Base-by-base conservation (phyloP, 352 stramenopile genomes). In the Globisporangium canariense region DNA sequence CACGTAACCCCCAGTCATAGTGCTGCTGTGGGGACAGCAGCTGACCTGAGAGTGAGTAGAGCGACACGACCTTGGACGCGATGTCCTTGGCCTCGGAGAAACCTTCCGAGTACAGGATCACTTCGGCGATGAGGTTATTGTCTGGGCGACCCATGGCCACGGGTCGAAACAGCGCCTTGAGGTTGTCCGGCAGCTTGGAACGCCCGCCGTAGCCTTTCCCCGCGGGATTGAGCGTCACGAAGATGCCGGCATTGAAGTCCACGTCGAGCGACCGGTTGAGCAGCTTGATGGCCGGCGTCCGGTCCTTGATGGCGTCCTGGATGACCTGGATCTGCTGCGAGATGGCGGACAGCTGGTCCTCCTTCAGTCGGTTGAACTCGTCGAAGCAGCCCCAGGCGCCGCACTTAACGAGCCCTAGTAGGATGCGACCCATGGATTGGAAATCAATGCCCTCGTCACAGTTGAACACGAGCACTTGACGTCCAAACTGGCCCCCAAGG, bases 301-400 rank as follows among this genome's bases (percentile, higher is more conserved):
- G 75, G 30, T 93, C 86, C 66, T 97, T 98, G 58, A 98, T 97
- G 0, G 93, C 93, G 62, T 97, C 89, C 71, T 98, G 90, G 58
- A 98, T 98, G 18, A 97, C 73, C 62, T 98, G 91, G 62, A 98
- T 98, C 73, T 98, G 95, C 75, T 98, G 91, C 0, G 88, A 97
- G 64, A 98, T 94, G 7, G 91, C 94, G 1, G 89, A 98, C 18
- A 98, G 79, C 68, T 98, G 88, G 43, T 98, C 93, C 45, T 97
- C 89, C 60, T 98, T 98, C 2, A 98, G 75, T 1, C 95, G 89
- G 71, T 98, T 98, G 62, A 98, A 98, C 65, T 98, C 94, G 47
- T 98, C 94, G 49, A 98, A 98, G 64, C 94, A 98, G n/a, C 94
- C 94, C 94, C 94, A 98, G 28, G 93, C 95, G 14, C 95, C 94